phyloP scores from a whole-genome alignment of 2,329 filamentous ascomycete genomes.

The Pseudogymnoascus sp. region DNA sequence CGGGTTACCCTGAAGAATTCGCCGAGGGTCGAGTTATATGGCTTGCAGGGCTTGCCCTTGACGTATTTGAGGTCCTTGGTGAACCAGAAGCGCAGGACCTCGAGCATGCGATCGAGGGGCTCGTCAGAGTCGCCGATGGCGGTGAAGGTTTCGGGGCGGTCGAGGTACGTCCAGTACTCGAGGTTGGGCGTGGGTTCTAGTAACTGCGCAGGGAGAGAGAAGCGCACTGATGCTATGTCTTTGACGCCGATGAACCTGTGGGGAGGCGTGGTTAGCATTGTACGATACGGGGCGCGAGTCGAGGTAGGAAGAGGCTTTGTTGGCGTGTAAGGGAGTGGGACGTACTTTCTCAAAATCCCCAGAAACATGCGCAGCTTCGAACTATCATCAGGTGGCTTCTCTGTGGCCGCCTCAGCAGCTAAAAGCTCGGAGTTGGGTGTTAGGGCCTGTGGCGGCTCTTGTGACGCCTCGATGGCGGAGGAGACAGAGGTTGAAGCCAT shows the following conservation, averaged over 20 bases:
- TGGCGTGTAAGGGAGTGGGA: constrained; percentile 11
- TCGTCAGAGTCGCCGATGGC: constrained; percentile 84
- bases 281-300: background rate
- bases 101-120: constrained; percentile 85
- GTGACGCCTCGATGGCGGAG: background rate
- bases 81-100: constrained; percentile 94
- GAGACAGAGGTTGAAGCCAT: background rate
- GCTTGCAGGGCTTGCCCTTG: constrained; percentile 97
- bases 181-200: constrained; percentile 94
- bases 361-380: constrained; percentile 87
- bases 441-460: background rate
- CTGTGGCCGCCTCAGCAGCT: constrained; percentile 22
- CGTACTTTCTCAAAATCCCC: constrained; percentile 79
- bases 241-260: constrained; percentile 86
- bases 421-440: background rate
- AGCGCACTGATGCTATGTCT: constrained; percentile 90
- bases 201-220: constrained; percentile 90
- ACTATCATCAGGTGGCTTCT: constrained; percentile 63
- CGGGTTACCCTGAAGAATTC: constrained; percentile 81
- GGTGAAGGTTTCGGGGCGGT: constrained; percentile 83
- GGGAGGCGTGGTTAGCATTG: background rate
- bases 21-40: constrained; percentile 92
- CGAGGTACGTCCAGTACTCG: constrained; percentile 98
- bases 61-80: constrained; percentile 99
- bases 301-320: background rate